Evolutionary conservation across 192 early-diverging fungal genomes (phyloP), one percentile per base, ranked within the genome.

Genomic region (Entomortierella parvispora): DNA sequence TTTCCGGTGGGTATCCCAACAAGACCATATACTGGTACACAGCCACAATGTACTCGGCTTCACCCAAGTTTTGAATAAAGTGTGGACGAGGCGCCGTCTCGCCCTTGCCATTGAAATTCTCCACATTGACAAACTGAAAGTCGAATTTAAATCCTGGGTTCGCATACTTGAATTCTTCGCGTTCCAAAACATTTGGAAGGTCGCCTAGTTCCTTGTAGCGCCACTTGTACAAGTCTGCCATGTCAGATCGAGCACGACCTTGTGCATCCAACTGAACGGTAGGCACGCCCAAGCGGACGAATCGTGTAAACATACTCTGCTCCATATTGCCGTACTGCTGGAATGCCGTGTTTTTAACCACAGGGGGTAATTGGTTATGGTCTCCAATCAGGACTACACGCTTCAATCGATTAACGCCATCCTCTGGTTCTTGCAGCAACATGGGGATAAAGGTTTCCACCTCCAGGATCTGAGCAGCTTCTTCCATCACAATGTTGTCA

Each of bases 21-120:
- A 97, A 79, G 40, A 96, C 85, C 97, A 99, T 96, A 84, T 97
- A 99, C 79, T 95, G 94, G 85, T 90, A 99, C 18, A 92, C 86
- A 4, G 96, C 95, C 20, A 99, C 97, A 11, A 96, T 84, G 79
- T 94, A 98, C 81, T 99, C 98, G 52, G 98, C 98, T 68, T 99
- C 98, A 28, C 94, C 97, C 59, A 98, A 82, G 77, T 99, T 99
- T 84, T 99, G 98, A 71, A 92, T 91, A 58, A 94, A 98, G 58
- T 94, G 88, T 15, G 90, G 90, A 18, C 89, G 81, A 0, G 98
- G 98, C 69, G 94, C 91, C 9, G 87, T 86, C 80, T 99, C 97
- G 12, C 96, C 97, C 31, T 87, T 69, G 9, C 87, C 86, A 20
- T 88, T 76, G 68, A 89, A 96, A 26, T 94, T 89, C 17, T 63